These are phyloP conservation scores for Heteromeles arbutifolia DNA, from an alignment of 306 rosid genomes.

Conservation along the genomic window DNA sequence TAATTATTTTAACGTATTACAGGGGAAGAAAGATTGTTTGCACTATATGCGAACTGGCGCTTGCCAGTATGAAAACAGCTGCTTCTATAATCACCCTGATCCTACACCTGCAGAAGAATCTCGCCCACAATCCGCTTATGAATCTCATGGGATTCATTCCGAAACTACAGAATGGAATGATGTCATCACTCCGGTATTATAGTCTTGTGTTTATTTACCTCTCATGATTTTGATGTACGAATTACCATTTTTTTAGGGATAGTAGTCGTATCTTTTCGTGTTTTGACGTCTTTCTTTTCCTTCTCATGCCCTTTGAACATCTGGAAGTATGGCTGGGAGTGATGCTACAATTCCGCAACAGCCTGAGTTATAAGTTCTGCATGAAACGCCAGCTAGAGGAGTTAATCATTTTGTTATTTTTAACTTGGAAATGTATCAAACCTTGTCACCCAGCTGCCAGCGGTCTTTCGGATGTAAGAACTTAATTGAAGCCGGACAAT, in stretches of 20 bases:
- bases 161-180: conserved; percentile 74
- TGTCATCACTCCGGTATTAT: not conserved
- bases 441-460: conserved; percentile 35
- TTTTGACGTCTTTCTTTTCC: not conserved
- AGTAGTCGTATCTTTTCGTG: not conserved
- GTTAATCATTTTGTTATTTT: conserved; percentile 19
- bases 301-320: conserved; percentile 10
- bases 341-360: conserved; percentile 36
- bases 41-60: conserved; percentile 80
- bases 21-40: conserved; percentile 85
- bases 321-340: conserved; percentile 37
- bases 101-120: conserved; percentile 60
- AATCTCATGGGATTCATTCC: conserved; percentile 45
- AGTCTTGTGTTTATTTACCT: not conserved
- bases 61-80: conserved; percentile 73
- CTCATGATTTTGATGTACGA: not conserved
- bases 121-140: conserved; percentile 42
- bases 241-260: not conserved
- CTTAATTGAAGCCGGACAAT: not conserved
- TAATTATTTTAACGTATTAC: conserved; percentile 13
- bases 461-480: not conserved
- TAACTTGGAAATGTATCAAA: conserved; percentile 14
- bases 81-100: conserved; percentile 92
- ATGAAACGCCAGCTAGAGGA: conserved; percentile 26
- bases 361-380: conserved; percentile 26